Base-by-base conservation (phyloP, 2,329 filamentous ascomycete species). In the Paramyrothecium sp. region DNA sequence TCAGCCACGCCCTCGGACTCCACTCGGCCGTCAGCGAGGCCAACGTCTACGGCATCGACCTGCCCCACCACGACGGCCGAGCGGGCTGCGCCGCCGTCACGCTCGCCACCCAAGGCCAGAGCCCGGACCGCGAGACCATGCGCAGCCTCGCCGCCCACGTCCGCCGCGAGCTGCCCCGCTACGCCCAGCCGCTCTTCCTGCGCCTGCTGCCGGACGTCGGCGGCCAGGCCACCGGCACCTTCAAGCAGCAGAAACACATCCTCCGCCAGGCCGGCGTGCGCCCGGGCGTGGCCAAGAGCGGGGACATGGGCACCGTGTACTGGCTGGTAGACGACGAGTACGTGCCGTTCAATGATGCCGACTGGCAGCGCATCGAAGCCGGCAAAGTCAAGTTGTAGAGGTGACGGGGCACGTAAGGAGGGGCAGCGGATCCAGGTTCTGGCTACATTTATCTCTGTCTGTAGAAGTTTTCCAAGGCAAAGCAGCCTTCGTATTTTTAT, bases 161-260 rank as follows among this genome's bases (percentile, higher is more conserved):
- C 0, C 68, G 76, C 16, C 71, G 72, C 7, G 76, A 76, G 7
- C 76, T 96, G 23, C 92, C 92, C 0, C 82, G 80, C 52, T 96
- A 90, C 66, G 91, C 92, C 0, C 82, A 88, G 4, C 92, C 92
- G 0, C 65, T 95, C 1, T 97, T 96, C 73, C 70, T 97, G 51
- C 81, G 92, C 13, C 73, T 92, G 7, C 81, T 88, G 8, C 78
- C 75, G 23, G 80, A 82, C 23, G 73, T 82, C 50, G 74, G 85
- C 47, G 72, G 75, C 62, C 85, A 89, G 66, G 81, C 85, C 1
- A 96, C 92, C 4, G 91, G 92, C 0, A 97, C 92, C 51, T 90
- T 92, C 67, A 97, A 97, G 79, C 90, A 96, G 76, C 89, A 93
- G 74, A 97, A 97, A 73, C 85, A 89, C 61, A 73, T 78, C 0